Conservation (phyloP, 2,329 filamentous ascomycete species). For the Sporothrix mexicana region DNA sequence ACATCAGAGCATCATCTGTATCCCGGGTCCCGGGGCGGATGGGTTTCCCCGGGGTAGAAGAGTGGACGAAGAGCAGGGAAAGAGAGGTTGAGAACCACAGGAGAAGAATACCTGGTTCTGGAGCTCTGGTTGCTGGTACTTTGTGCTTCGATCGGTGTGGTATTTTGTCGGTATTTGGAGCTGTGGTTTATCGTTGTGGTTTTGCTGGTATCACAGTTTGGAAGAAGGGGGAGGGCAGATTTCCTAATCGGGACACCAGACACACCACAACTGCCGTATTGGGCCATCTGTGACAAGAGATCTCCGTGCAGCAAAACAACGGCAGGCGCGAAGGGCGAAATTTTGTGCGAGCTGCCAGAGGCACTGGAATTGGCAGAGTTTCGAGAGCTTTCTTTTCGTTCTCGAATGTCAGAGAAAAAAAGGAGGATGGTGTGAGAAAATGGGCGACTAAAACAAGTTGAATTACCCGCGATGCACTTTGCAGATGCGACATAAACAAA, state of each 20-base stretch:
- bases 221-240: neutral
- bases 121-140: neutral
- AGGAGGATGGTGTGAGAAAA: neutral
- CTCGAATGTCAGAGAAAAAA: neutral
- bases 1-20: slow-evolving; percentile 19
- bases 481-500: slow-evolving; percentile 9
- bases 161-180: neutral
- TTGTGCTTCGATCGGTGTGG: neutral
- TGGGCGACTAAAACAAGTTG: neutral
- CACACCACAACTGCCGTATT: slow-evolving; percentile 1
- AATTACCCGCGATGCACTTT: neutral
- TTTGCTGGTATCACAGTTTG: neutral
- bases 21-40: slow-evolving; percentile 10
- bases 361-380: neutral
- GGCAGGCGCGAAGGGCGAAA: neutral
- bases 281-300: slow-evolving; percentile 24
- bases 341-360: too few relatives aligned
- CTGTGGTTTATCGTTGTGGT: neutral
- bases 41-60: neutral
- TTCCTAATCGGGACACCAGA: slow-evolving; percentile 7
- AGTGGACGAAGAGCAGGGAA: neutral
- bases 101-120: neutral
- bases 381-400: neutral
- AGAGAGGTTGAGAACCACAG: neutral
- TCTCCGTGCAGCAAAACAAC: slow-evolving; percentile 5